These are phyloP conservation scores for Lachancea sp. DNA, from an alignment of 805 yeast genomes.

Conservation along the genomic window DNA sequence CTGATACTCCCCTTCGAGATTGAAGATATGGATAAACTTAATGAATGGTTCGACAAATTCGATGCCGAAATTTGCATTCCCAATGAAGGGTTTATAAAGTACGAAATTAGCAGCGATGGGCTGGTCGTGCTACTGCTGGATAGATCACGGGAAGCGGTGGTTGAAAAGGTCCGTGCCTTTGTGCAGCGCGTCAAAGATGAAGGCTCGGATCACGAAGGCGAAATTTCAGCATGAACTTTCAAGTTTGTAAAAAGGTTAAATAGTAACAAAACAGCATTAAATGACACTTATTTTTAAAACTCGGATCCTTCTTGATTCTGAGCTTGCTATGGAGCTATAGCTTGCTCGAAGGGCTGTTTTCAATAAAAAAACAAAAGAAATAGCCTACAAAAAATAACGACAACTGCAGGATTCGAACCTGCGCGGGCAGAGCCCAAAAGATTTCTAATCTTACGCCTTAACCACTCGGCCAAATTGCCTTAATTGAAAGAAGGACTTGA, in stretches of 20 bases:
- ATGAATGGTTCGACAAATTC: constrained; percentile 33
- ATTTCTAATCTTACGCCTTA: constrained; percentile 55
- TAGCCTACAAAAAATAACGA: constrained; percentile 40
- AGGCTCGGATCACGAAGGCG: not conserved
- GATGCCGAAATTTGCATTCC: constrained; percentile 34
- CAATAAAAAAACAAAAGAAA: too few species aligned
- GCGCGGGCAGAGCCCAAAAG: constrained; percentile 57
- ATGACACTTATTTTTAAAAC: not conserved
- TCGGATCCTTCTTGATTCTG: too few species aligned
- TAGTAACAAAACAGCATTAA: not conserved
- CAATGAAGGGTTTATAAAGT: constrained; percentile 34
- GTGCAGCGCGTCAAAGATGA: constrained; percentile 13
- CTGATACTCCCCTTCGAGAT: constrained; percentile 26
- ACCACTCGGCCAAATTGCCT: constrained; percentile 54
- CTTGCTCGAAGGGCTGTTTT: too few species aligned
- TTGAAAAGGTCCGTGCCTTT: constrained; percentile 25
- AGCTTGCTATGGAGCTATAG: too few species aligned
- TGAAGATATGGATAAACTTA: constrained; percentile 29
- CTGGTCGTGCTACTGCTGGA: constrained; percentile 30
- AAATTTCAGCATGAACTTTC: not conserved
- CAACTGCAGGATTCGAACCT: constrained; percentile 72
- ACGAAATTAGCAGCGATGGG: constrained; percentile 35
- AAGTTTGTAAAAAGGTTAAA: not conserved
- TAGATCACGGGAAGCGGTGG: constrained; percentile 23
- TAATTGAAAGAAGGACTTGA: too few species aligned